A percentile compares a stretch with the other conserved stretches of the same genome.
phyloP scores from a whole-genome alignment of 306 rosid genomes.

The Luffa acutangula region DNA sequence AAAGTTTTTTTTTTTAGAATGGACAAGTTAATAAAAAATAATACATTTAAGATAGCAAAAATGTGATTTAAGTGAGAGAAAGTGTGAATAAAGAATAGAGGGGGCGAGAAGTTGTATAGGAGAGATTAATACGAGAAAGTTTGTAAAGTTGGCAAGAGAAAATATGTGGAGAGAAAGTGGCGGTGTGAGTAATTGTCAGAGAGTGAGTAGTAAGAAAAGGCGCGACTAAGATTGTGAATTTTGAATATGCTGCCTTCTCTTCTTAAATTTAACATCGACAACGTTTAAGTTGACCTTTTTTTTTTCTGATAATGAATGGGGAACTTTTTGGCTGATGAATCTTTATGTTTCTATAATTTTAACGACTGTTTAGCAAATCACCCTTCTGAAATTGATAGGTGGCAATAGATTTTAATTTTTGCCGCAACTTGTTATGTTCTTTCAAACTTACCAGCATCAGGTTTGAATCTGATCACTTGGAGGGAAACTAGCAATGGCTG shows the following conservation, averaged over 20 bases:
- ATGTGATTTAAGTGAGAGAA: neutral
- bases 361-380: neutral
- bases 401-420: neutral
- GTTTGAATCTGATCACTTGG: neutral
- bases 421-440: neutral
- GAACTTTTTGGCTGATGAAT: neutral
- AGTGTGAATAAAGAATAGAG: neutral
- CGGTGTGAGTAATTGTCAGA: neutral
- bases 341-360: neutral
- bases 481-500: neutral
- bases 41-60: neutral
- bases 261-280: neutral
- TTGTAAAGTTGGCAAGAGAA: neutral
- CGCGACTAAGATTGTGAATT: neutral
- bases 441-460: neutral
- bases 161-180: neutral
- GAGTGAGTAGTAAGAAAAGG: neutral
- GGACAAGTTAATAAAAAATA: neutral
- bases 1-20: neutral
- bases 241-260: neutral
- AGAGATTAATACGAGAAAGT: neutral
- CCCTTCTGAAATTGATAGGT: neutral
- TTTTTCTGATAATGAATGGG: neutral
- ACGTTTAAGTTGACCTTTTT: neutral
- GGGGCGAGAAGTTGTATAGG: neutral